phyloP scores from a whole-genome alignment of 169 alveolate genomes.

The Cryptosporidium ubiquitum region DNA sequence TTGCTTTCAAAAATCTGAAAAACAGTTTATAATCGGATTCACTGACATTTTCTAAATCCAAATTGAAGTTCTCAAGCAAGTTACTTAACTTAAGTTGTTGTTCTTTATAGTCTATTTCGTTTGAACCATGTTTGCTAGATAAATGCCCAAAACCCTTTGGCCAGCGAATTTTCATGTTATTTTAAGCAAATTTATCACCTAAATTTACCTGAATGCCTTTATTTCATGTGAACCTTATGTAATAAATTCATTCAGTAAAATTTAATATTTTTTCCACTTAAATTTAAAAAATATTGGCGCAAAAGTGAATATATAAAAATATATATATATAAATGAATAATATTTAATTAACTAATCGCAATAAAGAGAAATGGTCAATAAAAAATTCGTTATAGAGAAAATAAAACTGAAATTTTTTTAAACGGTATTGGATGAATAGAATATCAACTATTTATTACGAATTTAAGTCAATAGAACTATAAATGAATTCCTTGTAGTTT shows the following conservation, averaged over 20 bases:
- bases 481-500: too few species aligned
- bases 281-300: neutral
- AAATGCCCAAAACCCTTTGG: slow-evolving; percentile 31
- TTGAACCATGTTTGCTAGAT: neutral
- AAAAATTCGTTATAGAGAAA: too few species aligned
- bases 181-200: neutral
- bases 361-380: neutral
- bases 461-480: neutral
- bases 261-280: neutral
- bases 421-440: neutral
- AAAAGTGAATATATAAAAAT: neutral
- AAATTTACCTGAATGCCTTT: neutral
- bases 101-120: slow-evolving; percentile 30
- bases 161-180: slow-evolving; percentile 61
- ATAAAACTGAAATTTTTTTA: too few species aligned
- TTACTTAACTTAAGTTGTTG: slow-evolving; percentile 23
- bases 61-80: slow-evolving; percentile 30
- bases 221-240: neutral
- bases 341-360: too few species aligned
- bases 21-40: slow-evolving; percentile 28
- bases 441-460: neutral
- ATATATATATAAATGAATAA: too few species aligned
- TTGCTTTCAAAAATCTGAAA: slow-evolving; percentile 80
- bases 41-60: slow-evolving; percentile 1
- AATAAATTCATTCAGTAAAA: neutral